Base-by-base conservation (phyloP, 257 asterid genomes). In the Solanum gandarillasii region DNA sequence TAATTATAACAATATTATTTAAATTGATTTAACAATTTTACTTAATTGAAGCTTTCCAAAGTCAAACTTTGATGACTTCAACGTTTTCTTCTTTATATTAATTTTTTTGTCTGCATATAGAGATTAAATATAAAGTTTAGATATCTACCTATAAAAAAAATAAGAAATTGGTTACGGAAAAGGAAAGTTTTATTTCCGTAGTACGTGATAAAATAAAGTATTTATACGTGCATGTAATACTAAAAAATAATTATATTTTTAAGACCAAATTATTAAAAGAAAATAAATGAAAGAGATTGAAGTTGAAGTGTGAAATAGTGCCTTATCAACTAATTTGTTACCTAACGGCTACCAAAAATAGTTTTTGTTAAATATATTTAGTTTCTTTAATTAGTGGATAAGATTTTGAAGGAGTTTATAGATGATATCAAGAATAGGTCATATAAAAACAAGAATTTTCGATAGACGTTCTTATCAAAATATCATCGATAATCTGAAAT, bases 321-420 rank as follows among this genome's bases (percentile, higher is more conserved):
- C 43, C 39, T 18, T 82, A 82, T 82, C 85, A 82, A 82, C 85
- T 48, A 82, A 82, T 82, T 82, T 52, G 70, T 82, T 82, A 82
- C 85, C 85, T 48, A 82, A 82, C 20, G 20, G 41, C 41, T 48
- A 82, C 70, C 68, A 81, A 81, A 6, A 81, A 9, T 81, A 1
- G 11, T 48, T 81, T 79, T 41, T 6, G 8, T 7, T 55, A 43
- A 79, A 79, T 25, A 9, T 7, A 39, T 43, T 43, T 76, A 73
- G 5, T 9, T 27, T 46, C 38, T 81, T 46, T 62, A 46, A 43
- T 35, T 16, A 43, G 65, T 27, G 67, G 7, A 81, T 29, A 46
- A 29, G 68, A 29, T 81, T 46, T 81, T 16, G 38, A 8, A 75
- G 9, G 29, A 25, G 65, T 41, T 41, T 13, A 46, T 13, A 12